Evolutionary conservation across 768 basidiomycete genomes (phyloP).

Genomic region (Guyanaporus albipodus): DNA sequence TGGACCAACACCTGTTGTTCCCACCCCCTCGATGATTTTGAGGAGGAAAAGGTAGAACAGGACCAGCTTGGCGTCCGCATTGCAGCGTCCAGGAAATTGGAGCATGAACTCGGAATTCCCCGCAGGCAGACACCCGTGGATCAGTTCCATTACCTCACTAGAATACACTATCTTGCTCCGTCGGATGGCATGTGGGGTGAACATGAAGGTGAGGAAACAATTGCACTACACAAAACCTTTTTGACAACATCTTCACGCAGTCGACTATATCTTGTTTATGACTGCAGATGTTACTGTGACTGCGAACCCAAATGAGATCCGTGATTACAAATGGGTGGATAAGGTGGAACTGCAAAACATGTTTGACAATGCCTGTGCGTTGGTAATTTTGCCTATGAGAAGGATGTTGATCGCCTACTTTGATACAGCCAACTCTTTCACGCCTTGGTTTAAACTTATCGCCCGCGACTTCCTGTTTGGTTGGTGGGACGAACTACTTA

Average conservation of each 20-base stretch:
- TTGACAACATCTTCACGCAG: slow-evolving; percentile 40
- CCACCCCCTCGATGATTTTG: slow-evolving; percentile 92
- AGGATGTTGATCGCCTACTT: neutral
- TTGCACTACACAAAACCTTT: neutral
- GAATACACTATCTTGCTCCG: slow-evolving; percentile 97
- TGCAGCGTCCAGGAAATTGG: slow-evolving; percentile 93
- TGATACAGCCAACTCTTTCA: slow-evolving; percentile 75
- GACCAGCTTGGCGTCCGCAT: slow-evolving; percentile 79
- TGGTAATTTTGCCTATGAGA: neutral
- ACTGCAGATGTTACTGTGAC: slow-evolving; percentile 82
- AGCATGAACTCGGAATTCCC: slow-evolving; percentile 96
- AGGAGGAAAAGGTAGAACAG: slow-evolving; percentile 70
- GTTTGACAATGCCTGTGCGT: slow-evolving; percentile 77
- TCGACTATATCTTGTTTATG: slow-evolving; percentile 96
- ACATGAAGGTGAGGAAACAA: slow-evolving; percentile 73
- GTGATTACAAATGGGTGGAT: slow-evolving; percentile 85
- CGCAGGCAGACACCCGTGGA: slow-evolving; percentile 70
- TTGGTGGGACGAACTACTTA: slow-evolving; percentile 94
- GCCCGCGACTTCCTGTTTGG: slow-evolving; percentile 94
- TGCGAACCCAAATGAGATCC: slow-evolving; percentile 88
- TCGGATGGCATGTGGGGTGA: slow-evolving; percentile 94
- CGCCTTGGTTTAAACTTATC: slow-evolving; percentile 99
- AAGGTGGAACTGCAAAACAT: slow-evolving; percentile 86
- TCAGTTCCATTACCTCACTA: slow-evolving; percentile 89
- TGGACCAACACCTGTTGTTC: slow-evolving; percentile 99